Base-by-base conservation (phyloP, 306 rosid species). In the Acacia melanoxylon region DNA sequence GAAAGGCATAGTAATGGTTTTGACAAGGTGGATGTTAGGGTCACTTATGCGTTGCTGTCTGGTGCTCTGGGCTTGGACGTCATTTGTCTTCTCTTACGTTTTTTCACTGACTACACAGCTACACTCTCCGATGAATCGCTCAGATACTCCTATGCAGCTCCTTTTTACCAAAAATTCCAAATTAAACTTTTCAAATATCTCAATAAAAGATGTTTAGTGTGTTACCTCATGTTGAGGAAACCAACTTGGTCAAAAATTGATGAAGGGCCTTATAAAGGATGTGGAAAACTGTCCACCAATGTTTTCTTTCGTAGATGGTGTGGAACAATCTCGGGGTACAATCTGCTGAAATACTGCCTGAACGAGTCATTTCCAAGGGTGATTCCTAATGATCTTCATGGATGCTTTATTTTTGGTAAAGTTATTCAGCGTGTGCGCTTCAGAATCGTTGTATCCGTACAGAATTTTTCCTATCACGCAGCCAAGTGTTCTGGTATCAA, bases 361-460 rank as follows among this genome's bases (percentile, higher is more conserved):
- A 6, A 58, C 4, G 14, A n/a, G 29, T 58, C 65, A n/a, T 0
- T 58, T 58, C 4, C 5, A 19, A 22, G 6, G 13, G 65, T 29
- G 31, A 2, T 2, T 22, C 62, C 25, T 20, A 2, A 54, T 6
- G 2, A 52, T 17, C 24, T 52, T 51, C 8, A 17, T 29, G 31
- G 31, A 29, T 1, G 31, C 31, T 29, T 29, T 29, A 1, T 1
- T 29, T 29, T 29, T 29, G 31, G 31, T 29, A 29, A 29, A 1
- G 31, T 29, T 3, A 44, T 44, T 17, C n/a, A 12, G 25, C 0
- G 0, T 1, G 0, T 2, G 8, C 13, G 41, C 40, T 27, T 62
- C 40, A 2, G 0, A 14, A 6, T 15, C 3, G 41, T 29, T 5
- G 0, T 31, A 14, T 12, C 0, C 5, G n/a, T 14, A 15, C 35